Evolutionary conservation across 345 rosid species (phyloP).

Genomic region (Salix udensis): DNA sequence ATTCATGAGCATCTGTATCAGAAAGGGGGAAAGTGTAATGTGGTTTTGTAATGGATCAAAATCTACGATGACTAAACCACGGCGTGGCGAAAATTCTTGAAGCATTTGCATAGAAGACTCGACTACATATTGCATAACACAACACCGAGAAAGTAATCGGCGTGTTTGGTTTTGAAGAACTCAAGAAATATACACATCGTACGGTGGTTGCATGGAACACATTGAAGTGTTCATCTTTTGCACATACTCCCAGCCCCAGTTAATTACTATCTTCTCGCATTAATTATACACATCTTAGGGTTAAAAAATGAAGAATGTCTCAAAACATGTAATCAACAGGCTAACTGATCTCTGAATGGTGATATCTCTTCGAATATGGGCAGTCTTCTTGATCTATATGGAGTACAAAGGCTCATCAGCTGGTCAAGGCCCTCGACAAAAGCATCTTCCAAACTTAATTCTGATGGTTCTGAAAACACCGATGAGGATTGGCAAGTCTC

Average conservation of each 20-base stretch:
- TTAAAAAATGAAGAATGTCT: neutral
- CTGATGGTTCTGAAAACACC: neutral
- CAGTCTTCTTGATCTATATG: constrained; percentile 67
- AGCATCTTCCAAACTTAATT: constrained; percentile 35
- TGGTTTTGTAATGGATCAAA: neutral
- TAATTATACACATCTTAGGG: neutral
- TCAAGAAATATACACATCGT: neutral
- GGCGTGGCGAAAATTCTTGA: neutral
- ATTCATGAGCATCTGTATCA: neutral
- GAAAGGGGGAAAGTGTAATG: neutral
- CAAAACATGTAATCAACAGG: constrained; percentile 31
- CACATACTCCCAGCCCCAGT: neutral
- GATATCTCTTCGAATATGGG: constrained; percentile 90
- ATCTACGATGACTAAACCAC: neutral
- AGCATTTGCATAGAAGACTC: neutral
- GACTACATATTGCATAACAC: neutral
- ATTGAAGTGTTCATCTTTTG: neutral
- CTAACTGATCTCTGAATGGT: constrained; percentile 56
- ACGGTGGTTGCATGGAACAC: neutral
- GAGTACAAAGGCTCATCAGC: constrained; percentile 48
- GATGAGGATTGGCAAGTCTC: neutral
- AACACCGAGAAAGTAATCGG: neutral
- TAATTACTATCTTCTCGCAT: neutral
- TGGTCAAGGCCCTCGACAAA: constrained; percentile 63
- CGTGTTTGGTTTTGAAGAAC: neutral